Evolutionary conservation across 371 early-diverging fungal species (phyloP).

Genomic region (Haplosporangium sp.): DNA sequence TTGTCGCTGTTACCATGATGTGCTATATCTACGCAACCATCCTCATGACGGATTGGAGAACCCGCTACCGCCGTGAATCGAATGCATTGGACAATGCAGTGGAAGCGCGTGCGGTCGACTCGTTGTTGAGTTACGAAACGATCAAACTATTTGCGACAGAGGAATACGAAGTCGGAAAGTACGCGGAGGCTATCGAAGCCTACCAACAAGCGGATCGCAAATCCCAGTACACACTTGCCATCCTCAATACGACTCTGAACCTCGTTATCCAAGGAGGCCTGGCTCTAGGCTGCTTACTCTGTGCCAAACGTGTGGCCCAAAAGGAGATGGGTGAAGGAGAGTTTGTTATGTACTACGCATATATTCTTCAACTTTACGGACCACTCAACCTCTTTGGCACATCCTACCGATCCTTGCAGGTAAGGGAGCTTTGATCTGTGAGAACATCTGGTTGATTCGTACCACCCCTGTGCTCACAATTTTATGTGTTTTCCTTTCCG

Average conservation of each 20-base stretch:
- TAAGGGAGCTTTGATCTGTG: slow-evolving; percentile 8
- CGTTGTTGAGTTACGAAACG: slow-evolving; percentile 95
- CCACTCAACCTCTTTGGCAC: slow-evolving; percentile 64
- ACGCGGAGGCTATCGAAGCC: slow-evolving; percentile 75
- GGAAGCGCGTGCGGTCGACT: slow-evolving; percentile 88
- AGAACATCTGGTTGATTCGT: no score
- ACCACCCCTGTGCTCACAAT: neutral
- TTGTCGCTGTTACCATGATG: slow-evolving; percentile 89
- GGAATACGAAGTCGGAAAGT: slow-evolving; percentile 82
- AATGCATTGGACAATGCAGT: slow-evolving; percentile 82
- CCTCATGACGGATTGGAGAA: slow-evolving; percentile 92
- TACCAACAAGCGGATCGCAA: slow-evolving; percentile 88
- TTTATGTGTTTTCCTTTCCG: neutral
- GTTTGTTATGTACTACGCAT: slow-evolving; percentile 88
- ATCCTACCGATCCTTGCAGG: slow-evolving; percentile 53
- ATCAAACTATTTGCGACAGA: slow-evolving; percentile 91
- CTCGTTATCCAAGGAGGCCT: slow-evolving; percentile 86
- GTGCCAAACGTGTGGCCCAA: slow-evolving; percentile 80
- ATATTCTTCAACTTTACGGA: slow-evolving; percentile 82
- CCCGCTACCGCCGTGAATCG: slow-evolving; percentile 81
- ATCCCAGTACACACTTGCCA: slow-evolving; percentile 73
- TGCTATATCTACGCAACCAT: slow-evolving; percentile 87
- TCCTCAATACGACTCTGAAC: slow-evolving; percentile 89
- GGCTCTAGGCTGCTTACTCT: slow-evolving; percentile 78
- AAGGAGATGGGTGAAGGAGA: slow-evolving; percentile 83